phyloP scores from a whole-genome alignment of 73 alveolate genomes.

The Uronychia binucleata region DNA sequence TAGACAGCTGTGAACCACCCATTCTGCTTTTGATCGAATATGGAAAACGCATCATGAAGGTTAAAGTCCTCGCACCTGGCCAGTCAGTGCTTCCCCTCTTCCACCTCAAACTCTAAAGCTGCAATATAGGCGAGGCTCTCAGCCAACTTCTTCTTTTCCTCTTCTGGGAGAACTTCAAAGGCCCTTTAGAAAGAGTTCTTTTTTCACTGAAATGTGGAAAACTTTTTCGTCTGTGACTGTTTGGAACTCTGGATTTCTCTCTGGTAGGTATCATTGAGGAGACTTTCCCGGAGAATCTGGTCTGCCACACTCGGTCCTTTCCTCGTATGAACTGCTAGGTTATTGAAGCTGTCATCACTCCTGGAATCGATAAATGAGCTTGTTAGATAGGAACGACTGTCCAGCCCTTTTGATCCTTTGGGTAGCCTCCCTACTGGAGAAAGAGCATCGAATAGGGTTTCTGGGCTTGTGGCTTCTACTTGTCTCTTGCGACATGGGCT shows the following conservation, averaged over 20 bases:
- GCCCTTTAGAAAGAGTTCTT: not conserved
- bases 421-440: too few relatives aligned
- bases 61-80: not conserved
- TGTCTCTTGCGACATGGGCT: too few relatives aligned
- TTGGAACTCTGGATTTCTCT: not conserved
- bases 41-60: not conserved
- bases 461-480: too few relatives aligned
- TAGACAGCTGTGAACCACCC: not conserved
- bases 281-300: not conserved
- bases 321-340: too few relatives aligned
- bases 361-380: too few relatives aligned
- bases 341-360: too few relatives aligned
- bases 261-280: not conserved
- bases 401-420: too few relatives aligned
- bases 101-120: not conserved
- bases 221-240: not conserved
- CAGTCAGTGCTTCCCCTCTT: not conserved
- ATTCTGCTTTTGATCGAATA: not conserved
- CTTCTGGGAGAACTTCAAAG: not conserved
- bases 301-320: not conserved
- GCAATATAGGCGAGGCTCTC: not conserved
- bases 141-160: not conserved
- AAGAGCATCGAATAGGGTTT: too few relatives aligned
- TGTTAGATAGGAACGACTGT: too few relatives aligned
- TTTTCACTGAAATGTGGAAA: not conserved